phyloP scores from a whole-genome alignment of 2,329 filamentous ascomycete species.

The Trichoderma pleuroti region DNA sequence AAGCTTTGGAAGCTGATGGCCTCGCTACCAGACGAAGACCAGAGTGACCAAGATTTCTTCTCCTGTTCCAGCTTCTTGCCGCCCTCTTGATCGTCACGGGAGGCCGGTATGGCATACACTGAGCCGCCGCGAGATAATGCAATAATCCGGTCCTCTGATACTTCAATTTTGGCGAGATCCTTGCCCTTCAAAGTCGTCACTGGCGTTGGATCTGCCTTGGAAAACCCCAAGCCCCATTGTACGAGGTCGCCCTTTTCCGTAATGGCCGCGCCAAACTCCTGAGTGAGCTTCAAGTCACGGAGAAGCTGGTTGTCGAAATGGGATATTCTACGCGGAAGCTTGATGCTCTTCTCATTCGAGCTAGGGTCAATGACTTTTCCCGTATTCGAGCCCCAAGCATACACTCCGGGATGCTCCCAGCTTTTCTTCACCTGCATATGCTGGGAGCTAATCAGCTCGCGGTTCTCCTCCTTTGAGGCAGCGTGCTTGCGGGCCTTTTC shows the following conservation, averaged over 20 bases:
- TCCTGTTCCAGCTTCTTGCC: slow-evolving; percentile 60
- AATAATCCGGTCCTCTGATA: slow-evolving; percentile 81
- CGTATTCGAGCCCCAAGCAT: slow-evolving; percentile 86
- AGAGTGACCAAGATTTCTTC: slow-evolving; percentile 68
- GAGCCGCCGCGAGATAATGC: slow-evolving; percentile 70
- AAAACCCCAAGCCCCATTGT: slow-evolving; percentile 85
- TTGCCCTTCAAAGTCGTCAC: slow-evolving; percentile 74
- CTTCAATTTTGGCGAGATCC: slow-evolving; percentile 68
- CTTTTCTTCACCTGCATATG: slow-evolving; percentile 84
- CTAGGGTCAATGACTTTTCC: slow-evolving; percentile 83
- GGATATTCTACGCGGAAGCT: slow-evolving; percentile 70
- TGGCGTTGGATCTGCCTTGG: slow-evolving; percentile 60
- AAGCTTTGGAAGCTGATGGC: slow-evolving; percentile 69
- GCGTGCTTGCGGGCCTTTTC: slow-evolving; percentile 61
- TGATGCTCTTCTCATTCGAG: slow-evolving; percentile 72
- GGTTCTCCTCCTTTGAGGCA: slow-evolving; percentile 65
- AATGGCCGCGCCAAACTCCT: slow-evolving; percentile 79
- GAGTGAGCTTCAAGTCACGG: slow-evolving; percentile 81
- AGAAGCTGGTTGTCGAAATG: slow-evolving; percentile 84
- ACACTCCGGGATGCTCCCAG: slow-evolving; percentile 79
- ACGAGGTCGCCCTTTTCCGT: slow-evolving; percentile 83
- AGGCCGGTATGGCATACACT: slow-evolving; percentile 81
- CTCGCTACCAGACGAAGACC: slow-evolving; percentile 41
- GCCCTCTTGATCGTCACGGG: slow-evolving; percentile 64
- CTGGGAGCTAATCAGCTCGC: slow-evolving; percentile 76